Evolutionary conservation across 768 basidiomycete genomes (phyloP).

Genomic region (Asterophora lycoperdoides): DNA sequence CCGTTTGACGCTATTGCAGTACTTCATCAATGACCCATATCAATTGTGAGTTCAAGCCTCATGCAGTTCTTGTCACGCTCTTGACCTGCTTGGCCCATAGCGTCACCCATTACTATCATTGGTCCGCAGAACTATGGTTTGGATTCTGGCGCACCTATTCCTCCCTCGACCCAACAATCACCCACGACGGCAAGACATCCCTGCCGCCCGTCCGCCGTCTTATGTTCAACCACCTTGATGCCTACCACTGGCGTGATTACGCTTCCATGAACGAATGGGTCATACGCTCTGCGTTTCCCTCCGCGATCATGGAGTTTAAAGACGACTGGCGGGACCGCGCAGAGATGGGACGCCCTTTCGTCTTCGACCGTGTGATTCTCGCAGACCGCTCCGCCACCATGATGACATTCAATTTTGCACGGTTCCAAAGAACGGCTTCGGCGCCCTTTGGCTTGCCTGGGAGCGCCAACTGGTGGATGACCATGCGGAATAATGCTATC

Average conservation of each 20-base stretch:
- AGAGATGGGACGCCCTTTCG: constrained; percentile 61
- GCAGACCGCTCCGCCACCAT: constrained; percentile 86
- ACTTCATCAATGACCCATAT: constrained; percentile 77
- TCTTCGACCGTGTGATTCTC: constrained; percentile 85
- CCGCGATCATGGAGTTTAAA: constrained; percentile 71
- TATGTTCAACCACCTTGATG: constrained; percentile 70
- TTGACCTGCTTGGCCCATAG: constrained; percentile 31
- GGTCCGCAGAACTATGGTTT: constrained; percentile 87
- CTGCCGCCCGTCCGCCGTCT: constrained; percentile 74
- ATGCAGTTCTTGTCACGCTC: background rate
- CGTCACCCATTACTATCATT: constrained; percentile 92
- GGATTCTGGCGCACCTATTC: constrained; percentile 92
- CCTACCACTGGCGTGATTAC: constrained; percentile 86
- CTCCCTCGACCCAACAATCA: constrained; percentile 69
- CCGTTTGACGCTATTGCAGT: constrained; percentile 35
- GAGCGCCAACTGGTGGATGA: constrained; percentile 80
- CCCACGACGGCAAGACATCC: constrained; percentile 57
- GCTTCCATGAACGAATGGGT: constrained; percentile 89
- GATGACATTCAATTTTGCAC: constrained; percentile 57
- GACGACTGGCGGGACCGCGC: constrained; percentile 83
- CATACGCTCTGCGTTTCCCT: constrained; percentile 76
- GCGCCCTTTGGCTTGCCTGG: constrained; percentile 74
- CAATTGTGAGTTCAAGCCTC: constrained; percentile 62
- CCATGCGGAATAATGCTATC: constrained; percentile 68
- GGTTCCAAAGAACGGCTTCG: constrained; percentile 73